phyloP scores from a whole-genome alignment of 208 protist species.

The Jaenimonas drosophilae region DNA sequence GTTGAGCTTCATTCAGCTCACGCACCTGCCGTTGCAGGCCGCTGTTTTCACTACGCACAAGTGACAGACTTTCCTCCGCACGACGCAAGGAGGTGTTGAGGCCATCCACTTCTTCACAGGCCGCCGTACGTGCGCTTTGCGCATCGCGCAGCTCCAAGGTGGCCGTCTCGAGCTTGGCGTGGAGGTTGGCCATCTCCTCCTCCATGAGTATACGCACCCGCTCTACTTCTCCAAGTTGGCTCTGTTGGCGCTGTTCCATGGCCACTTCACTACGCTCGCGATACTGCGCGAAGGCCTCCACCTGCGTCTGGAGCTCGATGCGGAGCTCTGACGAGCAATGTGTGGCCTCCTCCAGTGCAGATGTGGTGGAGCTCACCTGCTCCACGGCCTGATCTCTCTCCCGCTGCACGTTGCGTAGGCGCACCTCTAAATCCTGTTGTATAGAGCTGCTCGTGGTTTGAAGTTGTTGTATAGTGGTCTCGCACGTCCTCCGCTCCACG shows the following conservation, averaged over 20 bases:
- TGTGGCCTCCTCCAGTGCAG: no score
- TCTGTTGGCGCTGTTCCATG: conserved; percentile 12
- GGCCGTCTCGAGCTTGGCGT: conserved; percentile 24
- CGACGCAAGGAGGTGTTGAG: no score
- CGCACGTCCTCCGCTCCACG: conserved; percentile 9
- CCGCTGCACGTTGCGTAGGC: conserved; percentile 1
- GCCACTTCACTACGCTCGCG: not conserved
- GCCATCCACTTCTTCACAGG: no score
- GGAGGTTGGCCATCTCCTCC: conserved; percentile 26
- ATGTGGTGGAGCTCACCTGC: not conserved
- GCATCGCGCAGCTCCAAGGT: conserved; percentile 14
- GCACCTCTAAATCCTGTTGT: conserved; percentile 5
- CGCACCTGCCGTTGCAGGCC: not conserved
- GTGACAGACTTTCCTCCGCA: no score
- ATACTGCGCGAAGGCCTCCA: conserved; percentile 7
- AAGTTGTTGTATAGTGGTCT: not conserved
- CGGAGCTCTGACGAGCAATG: no score
- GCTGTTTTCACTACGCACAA: not conserved
- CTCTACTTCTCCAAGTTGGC: conserved; percentile 18
- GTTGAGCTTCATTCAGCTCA: not conserved
- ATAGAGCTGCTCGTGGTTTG: conserved; percentile 6
- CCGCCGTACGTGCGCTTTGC: no score
- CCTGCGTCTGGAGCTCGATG: not conserved
- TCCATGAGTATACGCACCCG: conserved; percentile 29
- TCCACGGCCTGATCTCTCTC: not conserved